These are phyloP conservation scores for Lactarius hengduanensis DNA, from an alignment of 768 basidiomycete genomes.

Conservation along the genomic window DNA sequence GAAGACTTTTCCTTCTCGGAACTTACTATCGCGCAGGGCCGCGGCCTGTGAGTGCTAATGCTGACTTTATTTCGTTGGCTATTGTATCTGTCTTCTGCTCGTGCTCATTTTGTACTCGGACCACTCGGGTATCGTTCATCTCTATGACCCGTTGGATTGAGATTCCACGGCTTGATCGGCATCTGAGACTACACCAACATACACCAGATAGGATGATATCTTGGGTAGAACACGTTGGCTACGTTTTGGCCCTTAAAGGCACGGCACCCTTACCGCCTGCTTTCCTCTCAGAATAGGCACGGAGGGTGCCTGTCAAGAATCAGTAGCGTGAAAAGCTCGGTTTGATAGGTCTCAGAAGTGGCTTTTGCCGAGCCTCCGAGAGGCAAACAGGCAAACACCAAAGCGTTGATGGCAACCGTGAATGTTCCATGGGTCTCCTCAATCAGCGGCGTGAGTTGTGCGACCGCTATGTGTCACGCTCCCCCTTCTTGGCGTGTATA, in stretches of 20 bases:
- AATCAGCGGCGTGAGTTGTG: not conserved
- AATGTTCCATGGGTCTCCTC: not conserved
- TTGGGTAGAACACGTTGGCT: not conserved
- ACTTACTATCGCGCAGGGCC: not conserved
- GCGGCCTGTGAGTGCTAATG: no score
- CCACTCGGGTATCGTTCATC: not conserved
- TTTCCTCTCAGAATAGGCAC: not conserved
- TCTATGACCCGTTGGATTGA: not conserved
- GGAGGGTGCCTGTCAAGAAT: not conserved
- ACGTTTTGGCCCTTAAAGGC: not conserved
- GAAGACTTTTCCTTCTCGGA: not conserved
- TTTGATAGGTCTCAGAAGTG: not conserved
- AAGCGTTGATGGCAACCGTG: not conserved
- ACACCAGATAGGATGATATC: not conserved
- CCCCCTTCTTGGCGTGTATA: not conserved
- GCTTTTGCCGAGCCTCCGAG: not conserved
- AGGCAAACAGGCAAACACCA: not conserved
- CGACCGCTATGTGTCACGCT: constrained; percentile 11
- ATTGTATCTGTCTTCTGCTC: not conserved
- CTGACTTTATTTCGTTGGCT: not conserved
- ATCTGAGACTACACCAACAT: not conserved
- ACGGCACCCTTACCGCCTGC: not conserved
- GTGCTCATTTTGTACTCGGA: not conserved
- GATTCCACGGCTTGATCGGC: not conserved
- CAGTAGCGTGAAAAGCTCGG: not conserved